These are phyloP conservation scores for Colletotrichum sidae DNA, from an alignment of 2,329 filamentous ascomycete genomes.

Conservation along the genomic window DNA sequence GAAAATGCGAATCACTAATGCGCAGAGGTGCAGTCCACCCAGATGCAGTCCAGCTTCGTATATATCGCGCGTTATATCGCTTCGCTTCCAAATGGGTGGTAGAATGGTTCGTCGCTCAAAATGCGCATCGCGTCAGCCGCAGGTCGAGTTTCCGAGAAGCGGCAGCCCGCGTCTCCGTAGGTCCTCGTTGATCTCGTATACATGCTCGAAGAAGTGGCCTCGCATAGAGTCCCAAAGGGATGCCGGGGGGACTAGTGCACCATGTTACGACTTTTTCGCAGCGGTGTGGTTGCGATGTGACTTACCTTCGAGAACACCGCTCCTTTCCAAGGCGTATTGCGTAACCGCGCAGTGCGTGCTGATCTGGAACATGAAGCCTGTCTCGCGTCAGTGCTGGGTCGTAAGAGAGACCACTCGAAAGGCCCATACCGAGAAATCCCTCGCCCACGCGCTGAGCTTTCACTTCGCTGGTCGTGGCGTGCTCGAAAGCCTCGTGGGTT, in stretches of 20 bases:
- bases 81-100: constrained; percentile 3
- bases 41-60: neutral
- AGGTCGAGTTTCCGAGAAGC: constrained; percentile 1
- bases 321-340: constrained; percentile 38
- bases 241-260: constrained; percentile 36
- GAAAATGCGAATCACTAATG: neutral
- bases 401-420: constrained; percentile 34
- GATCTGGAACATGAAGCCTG: constrained; percentile 44
- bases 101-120: neutral
- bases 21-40: no score
- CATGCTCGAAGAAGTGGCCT: constrained; percentile 39
- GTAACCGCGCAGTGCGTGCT: constrained; percentile 43
- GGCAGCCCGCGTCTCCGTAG: constrained; percentile 20
- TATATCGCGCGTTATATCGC: constrained; percentile 1
- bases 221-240: constrained; percentile 40
- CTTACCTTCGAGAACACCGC: constrained; percentile 38
- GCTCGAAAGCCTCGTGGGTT: constrained; percentile 41
- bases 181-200: constrained; percentile 38
- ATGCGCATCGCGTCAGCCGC: neutral
- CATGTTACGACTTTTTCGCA: neutral
- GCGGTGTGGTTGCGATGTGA: neutral
- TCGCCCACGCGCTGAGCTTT: constrained; percentile 39
- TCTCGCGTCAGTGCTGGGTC: constrained; percentile 44
- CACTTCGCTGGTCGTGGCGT: constrained; percentile 39
- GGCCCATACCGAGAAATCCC: constrained; percentile 40